phyloP scores from a whole-genome alignment of 2,329 filamentous ascomycete genomes.

The Penicillium hesseltinei region DNA sequence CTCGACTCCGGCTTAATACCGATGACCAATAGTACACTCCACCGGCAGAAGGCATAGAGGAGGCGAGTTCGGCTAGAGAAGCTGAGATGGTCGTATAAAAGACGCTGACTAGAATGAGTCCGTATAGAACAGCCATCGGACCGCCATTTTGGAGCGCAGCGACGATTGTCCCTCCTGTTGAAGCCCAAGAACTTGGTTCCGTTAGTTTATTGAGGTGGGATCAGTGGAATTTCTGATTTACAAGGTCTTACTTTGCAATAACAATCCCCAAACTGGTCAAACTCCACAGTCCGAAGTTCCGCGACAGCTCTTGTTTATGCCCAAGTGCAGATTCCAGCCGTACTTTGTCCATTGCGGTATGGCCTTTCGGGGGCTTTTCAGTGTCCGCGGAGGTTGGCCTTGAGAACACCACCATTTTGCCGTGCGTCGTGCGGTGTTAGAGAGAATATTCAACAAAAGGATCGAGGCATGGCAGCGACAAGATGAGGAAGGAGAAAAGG shows the following conservation, averaged over 20 bases:
- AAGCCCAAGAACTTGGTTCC: constrained; percentile 55
- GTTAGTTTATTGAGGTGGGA: not conserved
- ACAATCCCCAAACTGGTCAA: constrained; percentile 58
- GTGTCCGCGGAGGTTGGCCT: constrained; percentile 3
- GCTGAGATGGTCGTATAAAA: constrained; percentile 57
- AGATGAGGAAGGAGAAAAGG: not conserved
- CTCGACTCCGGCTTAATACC: constrained; percentile 49
- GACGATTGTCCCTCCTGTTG: constrained; percentile 56
- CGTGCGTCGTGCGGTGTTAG: not conserved
- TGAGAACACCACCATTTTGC: constrained; percentile 11
- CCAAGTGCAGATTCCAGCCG: constrained; percentile 40
- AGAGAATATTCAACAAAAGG: not conserved
- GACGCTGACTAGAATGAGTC: constrained; percentile 47
- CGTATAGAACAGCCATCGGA: constrained; percentile 59
- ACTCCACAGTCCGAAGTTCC: constrained; percentile 58
- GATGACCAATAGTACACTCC: constrained; percentile 59
- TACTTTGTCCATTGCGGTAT: constrained; percentile 22
- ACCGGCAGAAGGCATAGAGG: constrained; percentile 55
- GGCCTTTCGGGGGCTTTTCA: constrained; percentile 6
- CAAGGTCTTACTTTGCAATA: constrained; percentile 41
- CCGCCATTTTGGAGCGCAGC: constrained; percentile 59
- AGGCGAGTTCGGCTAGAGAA: constrained; percentile 56
- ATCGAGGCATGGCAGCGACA: not conserved
- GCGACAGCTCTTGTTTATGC: constrained; percentile 57
- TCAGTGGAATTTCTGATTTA: not conserved